Conservation (phyloP, 2,329 filamentous ascomycete species). For the Didymellaceae sp. region DNA sequence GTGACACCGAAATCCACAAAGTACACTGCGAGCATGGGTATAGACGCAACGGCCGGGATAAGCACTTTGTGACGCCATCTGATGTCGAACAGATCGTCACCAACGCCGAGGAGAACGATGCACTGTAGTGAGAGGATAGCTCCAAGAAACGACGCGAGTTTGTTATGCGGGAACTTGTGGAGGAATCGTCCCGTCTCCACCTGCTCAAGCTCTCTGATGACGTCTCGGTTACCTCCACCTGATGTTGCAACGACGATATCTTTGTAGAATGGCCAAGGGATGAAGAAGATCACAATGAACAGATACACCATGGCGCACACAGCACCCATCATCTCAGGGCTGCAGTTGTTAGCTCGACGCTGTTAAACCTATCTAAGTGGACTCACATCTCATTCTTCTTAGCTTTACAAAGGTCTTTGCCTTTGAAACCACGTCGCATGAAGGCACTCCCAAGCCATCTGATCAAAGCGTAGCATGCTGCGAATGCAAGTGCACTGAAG, state of each 20-base stretch:
- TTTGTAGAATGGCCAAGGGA: conserved; percentile 97
- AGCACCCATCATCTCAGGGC: conserved; percentile 94
- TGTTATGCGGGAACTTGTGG: conserved; percentile 92
- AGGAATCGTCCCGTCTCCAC: conserved; percentile 84
- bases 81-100: conserved; percentile 97
- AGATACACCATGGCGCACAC: conserved; percentile 93
- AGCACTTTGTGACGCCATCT: conserved; percentile 99
- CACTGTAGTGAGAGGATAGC: conserved; percentile 92
- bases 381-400: conserved; percentile 75
- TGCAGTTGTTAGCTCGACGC: conserved; percentile 43
- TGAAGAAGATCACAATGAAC: conserved; percentile 85
- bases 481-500: conserved; percentile 84
- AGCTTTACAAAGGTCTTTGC: conserved; percentile 83
- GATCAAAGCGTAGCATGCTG: conserved; percentile 82
- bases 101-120: conserved; percentile 88
- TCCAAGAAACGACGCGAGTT: conserved; percentile 94
- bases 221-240: conserved; percentile 88
- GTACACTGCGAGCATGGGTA: conserved; percentile 94
- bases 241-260: conserved; percentile 95
- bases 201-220: conserved; percentile 74
- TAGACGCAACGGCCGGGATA: conserved; percentile 91
- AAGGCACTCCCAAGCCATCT: conserved; percentile 92
- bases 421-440: conserved; percentile 85
- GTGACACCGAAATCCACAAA: conserved; percentile 99
- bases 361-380: neutral